phyloP scores from a whole-genome alignment of 1,284 basidiomycete species.

The Phellopilus nigrolimitatus region DNA sequence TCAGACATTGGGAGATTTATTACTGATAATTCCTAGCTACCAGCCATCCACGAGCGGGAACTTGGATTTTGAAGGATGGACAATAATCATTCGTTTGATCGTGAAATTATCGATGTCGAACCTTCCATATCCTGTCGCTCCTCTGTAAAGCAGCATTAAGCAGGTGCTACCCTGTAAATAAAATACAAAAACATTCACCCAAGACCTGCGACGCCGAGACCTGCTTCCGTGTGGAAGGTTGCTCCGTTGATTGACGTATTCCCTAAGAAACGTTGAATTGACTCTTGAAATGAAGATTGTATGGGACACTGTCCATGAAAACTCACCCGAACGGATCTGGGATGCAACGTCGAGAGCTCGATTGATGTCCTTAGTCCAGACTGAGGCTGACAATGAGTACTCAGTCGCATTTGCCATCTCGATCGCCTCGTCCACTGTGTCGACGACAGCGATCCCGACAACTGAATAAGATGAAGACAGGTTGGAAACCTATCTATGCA shows the following conservation, averaged over 20 bases:
- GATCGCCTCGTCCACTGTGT: conserved; percentile 49
- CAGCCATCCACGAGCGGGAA: conserved; percentile 20
- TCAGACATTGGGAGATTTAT: too few relatives aligned
- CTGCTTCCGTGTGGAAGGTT: conserved; percentile 28
- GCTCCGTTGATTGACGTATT: conserved; percentile 37
- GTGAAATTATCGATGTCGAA: conserved; percentile 51
- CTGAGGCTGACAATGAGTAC: conserved; percentile 46
- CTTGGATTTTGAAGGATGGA: conserved; percentile 34
- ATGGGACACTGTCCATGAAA: neutral
- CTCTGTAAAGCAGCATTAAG: conserved; percentile 29
- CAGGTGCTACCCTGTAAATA: neutral
- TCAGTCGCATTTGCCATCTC: conserved; percentile 50
- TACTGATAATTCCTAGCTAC: too few relatives aligned
- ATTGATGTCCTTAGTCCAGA: conserved; percentile 52
- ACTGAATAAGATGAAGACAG: conserved; percentile 31
- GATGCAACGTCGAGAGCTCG: conserved; percentile 44
- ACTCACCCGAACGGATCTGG: conserved; percentile 43
- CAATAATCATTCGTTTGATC: conserved; percentile 37
- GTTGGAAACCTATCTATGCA: neutral
- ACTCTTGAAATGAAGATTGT: neutral
- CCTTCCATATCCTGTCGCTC: conserved; percentile 47
- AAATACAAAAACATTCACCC: conserved; percentile 27
- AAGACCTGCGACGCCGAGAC: conserved; percentile 26
- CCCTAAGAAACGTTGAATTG: conserved; percentile 28
- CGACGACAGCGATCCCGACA: conserved; percentile 41